Base-by-base conservation (phyloP, 1,139 yeast genomes). In the Taphrina flavorubra region DNA sequence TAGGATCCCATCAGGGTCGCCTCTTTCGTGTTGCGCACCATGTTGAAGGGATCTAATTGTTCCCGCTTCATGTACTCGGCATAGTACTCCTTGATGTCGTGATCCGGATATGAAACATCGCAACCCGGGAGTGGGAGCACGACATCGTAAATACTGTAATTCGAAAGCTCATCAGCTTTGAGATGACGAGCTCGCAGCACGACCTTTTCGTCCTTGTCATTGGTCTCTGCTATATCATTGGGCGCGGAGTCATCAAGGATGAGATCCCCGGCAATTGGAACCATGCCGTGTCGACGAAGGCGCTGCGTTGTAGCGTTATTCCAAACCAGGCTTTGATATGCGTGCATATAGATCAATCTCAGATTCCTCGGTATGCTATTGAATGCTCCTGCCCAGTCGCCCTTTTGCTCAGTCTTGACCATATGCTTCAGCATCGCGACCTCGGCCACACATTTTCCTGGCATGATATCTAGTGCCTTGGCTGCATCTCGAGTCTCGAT, bases 241-340 rank as follows among this genome's bases (percentile, higher is more conserved):
- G 47, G n/a, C 14, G 68, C 68, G n/a, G 63, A 68, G 18, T 56
- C 65, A 34, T 56, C 60, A 31, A 87, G 76, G 1, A 92, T 91
- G 73, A 95, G 82, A 77, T 95, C 99, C 34, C 99, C 99, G 57
- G 81, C 88, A 68, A 89, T 87, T 37, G 89, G 85, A 42, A 83
- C 78, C 72, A 85, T 76, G 0, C 98, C 98, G 78, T 83, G 88
- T 69, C 87, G 77, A 74, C 85, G 86, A 66, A 92, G 81, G 76
- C 99, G 84, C 74, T 85, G 86, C 68, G 96, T 88, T 0, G 92
- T 95, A 31, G 88, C 96, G 70, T 83, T 77, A 76, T 95, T 95
- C 99, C 99, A 95, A 55, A 95, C 85, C 75, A 88, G 94, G 72
- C 97, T 91, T 79, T 95, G 99, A 77, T 95, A 95, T 1, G 99